phyloP scores from a whole-genome alignment of 345 rosid species.

The Ceriops decandra region DNA sequence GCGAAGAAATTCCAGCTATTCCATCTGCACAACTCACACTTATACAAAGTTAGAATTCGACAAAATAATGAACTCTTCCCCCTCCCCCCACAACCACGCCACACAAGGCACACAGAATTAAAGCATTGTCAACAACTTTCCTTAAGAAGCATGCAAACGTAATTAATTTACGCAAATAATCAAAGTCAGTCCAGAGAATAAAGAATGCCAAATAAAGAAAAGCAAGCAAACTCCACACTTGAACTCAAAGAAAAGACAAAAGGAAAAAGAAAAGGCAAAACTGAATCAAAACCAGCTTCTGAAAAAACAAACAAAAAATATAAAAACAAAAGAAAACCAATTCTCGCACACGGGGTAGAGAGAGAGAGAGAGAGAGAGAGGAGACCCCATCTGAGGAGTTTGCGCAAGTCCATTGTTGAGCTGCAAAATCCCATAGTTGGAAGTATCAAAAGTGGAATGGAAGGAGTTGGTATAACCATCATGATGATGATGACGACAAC shows the following conservation, averaged over 20 bases:
- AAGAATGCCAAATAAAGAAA: too few species aligned
- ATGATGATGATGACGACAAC: background rate
- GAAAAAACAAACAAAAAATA: background rate
- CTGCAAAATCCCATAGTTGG: constrained; percentile 68
- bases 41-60: too few species aligned
- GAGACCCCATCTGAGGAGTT: constrained; percentile 96
- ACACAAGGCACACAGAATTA: too few species aligned
- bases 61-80: too few species aligned
- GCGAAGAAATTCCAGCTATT: constrained; percentile 99
- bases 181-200: too few species aligned
- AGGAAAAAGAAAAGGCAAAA: too few species aligned
- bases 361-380: constrained; percentile 15
- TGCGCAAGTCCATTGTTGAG: constrained; percentile 78
- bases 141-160: background rate
- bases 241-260: too few species aligned
- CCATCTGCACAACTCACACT: constrained; percentile 60
- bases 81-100: too few species aligned
- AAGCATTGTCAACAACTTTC: background rate
- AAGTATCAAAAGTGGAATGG: constrained; percentile 56
- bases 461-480: constrained; percentile 45
- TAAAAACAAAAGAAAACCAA: too few species aligned
- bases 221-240: too few species aligned
- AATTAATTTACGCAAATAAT: too few species aligned
- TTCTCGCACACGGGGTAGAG: background rate
- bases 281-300: too few species aligned